A percentile compares a stretch with the other conserved stretches of the same genome.
Evolutionary conservation across 2,329 filamentous ascomycete genomes (phyloP).

Genomic region (Fusarium sp.): DNA sequence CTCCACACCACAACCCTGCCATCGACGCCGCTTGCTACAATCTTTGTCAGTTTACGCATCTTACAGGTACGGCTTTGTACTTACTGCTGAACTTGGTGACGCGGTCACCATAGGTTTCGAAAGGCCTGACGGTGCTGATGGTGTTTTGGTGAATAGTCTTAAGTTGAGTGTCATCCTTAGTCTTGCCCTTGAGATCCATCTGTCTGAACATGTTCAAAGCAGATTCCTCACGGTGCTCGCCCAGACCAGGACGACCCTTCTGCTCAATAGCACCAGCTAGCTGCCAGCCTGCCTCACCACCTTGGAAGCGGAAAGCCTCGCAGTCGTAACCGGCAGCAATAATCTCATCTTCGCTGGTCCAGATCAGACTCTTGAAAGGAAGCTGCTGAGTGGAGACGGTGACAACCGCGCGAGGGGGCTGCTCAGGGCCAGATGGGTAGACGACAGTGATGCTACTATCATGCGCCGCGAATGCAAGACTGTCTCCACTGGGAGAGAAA

Average conservation of each 20-base stretch:
- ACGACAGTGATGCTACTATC: conserved; percentile 98
- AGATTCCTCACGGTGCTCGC: conserved; percentile 82
- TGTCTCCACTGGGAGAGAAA: conserved; percentile 92
- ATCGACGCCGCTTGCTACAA: conserved; percentile 81
- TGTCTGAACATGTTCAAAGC: conserved; percentile 98
- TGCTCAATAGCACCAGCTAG: conserved; percentile 83
- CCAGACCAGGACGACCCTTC: conserved; percentile 72
- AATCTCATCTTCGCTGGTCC: conserved; percentile 92
- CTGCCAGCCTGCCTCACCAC: conserved; percentile 84
- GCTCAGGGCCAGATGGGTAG: conserved; percentile 90
- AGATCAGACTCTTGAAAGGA: conserved; percentile 92
- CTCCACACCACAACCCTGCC: conserved; percentile 85
- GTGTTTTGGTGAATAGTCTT: conserved; percentile 98
- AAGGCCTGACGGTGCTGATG: conserved; percentile 84
- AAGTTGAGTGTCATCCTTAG: conserved; percentile 90
- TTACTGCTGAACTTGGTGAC: conserved; percentile 89
- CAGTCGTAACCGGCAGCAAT: conserved; percentile 93
- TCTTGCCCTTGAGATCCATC: conserved; percentile 97
- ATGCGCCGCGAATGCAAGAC: conserved; percentile 93
- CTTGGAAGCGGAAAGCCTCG: conserved; percentile 90
- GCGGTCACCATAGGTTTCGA: conserved; percentile 71
- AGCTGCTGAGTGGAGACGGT: conserved; percentile 90
- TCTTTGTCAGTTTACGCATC: conserved; percentile 43
- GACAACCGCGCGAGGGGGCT: conserved; percentile 89
- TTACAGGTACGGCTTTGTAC: conserved; percentile 50